Base-by-base conservation (phyloP, 2,329 filamentous ascomycete genomes). In the Fusarium gaditjirri region DNA sequence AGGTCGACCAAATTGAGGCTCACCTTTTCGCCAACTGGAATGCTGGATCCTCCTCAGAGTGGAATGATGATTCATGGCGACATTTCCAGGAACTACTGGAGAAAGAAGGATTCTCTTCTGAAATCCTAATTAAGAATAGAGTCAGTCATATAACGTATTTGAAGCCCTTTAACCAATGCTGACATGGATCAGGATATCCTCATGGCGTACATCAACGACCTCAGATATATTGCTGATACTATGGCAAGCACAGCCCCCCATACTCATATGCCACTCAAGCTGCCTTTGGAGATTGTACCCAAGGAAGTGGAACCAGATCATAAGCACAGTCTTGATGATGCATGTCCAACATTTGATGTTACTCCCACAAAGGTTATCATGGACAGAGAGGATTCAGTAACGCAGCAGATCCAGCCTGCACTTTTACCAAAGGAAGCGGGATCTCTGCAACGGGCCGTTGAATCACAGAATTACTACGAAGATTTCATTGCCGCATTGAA, bases 241-340 rank as follows among this genome's bases (percentile, higher is more conserved):
- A 17, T 6, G 3, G 7, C 44, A 1, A 6, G 13, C 8, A 50
- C 4, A 17, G 8, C 14, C 3, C 19, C 29, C 0, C 19, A n/a
- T n/a, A 1, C 23, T 25, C 9, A 2, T 1, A 19, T 14, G 14
- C 17, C 23, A 33, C 21, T 17, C 10, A 12, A 33, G 10, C 16
- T n/a, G n/a, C n/a, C n/a, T n/a, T n/a, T n/a, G n/a, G n/a, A n/a
- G n/a, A n/a, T n/a, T n/a, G n/a, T n/a, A n/a, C n/a, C n/a, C n/a
- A n/a, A n/a, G n/a, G n/a, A n/a, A n/a, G n/a, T n/a, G n/a, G n/a
- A n/a, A n/a, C n/a, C n/a, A n/a, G n/a, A n/a, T n/a, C n/a, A n/a
- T n/a, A n/a, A n/a, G n/a, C n/a, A n/a, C n/a, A n/a, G n/a, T n/a
- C n/a, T n/a, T n/a, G n/a, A n/a, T n/a, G n/a, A n/a, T n/a, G n/a